Base-by-base conservation (phyloP, 495 filamentous ascomycete genomes). In the Cercophora sp. region DNA sequence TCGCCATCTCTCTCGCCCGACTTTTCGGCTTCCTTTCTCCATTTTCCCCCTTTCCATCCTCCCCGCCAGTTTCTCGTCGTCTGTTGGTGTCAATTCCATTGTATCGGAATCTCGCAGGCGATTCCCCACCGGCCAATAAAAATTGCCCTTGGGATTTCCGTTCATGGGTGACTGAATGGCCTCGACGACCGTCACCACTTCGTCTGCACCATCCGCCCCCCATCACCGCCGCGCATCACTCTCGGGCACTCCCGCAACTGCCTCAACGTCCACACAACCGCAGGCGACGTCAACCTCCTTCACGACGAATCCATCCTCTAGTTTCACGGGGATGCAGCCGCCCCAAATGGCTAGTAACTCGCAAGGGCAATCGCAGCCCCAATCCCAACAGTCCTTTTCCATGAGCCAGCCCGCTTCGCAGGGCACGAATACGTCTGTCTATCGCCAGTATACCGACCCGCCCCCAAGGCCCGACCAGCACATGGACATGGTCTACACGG, bases 341-440 rank as follows among this genome's bases (percentile, higher is more conserved):
- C 57, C 64, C 23, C 62, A 61, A 40, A 55, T 59, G 27, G 60
- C 47, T 10, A 36, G 48, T 24, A 31, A 40, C 25, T 56, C 57
- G 27, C 61, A 64, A 70, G 6, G 8, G 44, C 73, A 75, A 52
- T 71, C 73, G 24, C 74, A 76, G 48, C 70, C 65, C 3, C 70
- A 70, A 5, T 74, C 75, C 0, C 74, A 77, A 22, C 75, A 76
- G n/a, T 75, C 74, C 34, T 77, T 76, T 42, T 64, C 71, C 48
- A 72, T 76, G 70, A 76, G 70, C 60, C 75, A 77, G 24, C 66
- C 71, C 2, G 66, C 64, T 8, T 69, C 68, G 4, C 71, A 72
- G 48, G 52, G 53, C 23, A 48, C 50, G 31, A 44, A 51, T 29
- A 23, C 53, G 32, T 65, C 64, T 4, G 61, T 55, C 53, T 67